Conservation (phyloP, 768 basidiomycete genomes). For the Thelephora ganbajun region DNA sequence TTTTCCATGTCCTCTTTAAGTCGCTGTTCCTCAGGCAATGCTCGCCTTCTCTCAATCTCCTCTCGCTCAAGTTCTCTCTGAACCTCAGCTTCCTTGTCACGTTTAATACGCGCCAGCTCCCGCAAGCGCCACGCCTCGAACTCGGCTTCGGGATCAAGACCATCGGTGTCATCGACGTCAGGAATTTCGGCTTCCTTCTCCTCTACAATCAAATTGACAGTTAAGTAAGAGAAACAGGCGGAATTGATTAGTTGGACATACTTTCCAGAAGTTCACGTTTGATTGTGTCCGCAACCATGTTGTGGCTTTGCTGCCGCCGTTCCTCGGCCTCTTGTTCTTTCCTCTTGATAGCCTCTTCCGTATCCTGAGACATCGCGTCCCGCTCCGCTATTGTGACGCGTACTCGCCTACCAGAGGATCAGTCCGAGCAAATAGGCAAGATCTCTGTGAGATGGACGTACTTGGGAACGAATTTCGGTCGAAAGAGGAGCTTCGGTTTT, state of each 20-base stretch:
- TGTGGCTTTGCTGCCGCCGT: conserved; percentile 76
- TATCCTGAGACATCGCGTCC: conserved; percentile 53
- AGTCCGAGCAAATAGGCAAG: neutral
- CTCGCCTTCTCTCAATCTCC: conserved; percentile 83
- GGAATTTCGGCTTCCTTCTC: conserved; percentile 75
- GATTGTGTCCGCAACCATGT: conserved; percentile 91
- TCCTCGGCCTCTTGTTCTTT: conserved; percentile 71
- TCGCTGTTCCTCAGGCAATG: conserved; percentile 86
- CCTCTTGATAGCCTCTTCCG: conserved; percentile 57
- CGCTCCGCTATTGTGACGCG: conserved; percentile 59
- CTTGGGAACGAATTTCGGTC: conserved; percentile 95
- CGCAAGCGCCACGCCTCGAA: conserved; percentile 95
- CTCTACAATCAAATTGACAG: conserved; percentile 33
- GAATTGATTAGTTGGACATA: conserved; percentile 15
- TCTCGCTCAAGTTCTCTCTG: conserved; percentile 73
- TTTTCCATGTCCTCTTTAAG: conserved; percentile 84
- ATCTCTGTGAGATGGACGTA: conserved; percentile 22
- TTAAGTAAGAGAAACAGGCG: neutral
- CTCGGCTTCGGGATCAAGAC: conserved; percentile 74
- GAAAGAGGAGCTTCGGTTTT: conserved; percentile 60
- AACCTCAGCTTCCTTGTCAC: conserved; percentile 83
- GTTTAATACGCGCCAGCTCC: conserved; percentile 85
- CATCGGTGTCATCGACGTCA: conserved; percentile 93
- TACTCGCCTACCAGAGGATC: conserved; percentile 39
- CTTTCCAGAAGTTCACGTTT: conserved; percentile 84